These are phyloP conservation scores for Erigeron philadelphicus DNA, from an alignment of 140 eudicot species.

Conservation along the genomic window DNA sequence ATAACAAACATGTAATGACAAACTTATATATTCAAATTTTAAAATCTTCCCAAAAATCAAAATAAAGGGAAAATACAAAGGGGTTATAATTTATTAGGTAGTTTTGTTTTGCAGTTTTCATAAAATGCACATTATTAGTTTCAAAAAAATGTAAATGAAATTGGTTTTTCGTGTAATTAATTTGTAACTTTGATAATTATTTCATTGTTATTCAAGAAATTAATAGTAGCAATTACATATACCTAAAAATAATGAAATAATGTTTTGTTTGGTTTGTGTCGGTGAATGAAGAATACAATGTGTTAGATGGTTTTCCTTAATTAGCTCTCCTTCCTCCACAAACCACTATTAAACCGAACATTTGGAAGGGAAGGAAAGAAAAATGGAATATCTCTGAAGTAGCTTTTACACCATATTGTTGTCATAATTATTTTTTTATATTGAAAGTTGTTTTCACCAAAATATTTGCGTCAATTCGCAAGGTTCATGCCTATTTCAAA, in stretches of 20 bases:
- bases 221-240: not conserved
- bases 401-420: too few species aligned
- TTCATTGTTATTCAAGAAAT: not conserved
- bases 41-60: too few species aligned
- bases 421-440: too few species aligned
- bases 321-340: conserved; percentile 42
- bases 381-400: too few species aligned
- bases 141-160: conserved; percentile 29
- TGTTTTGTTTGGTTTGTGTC: conserved; percentile 23
- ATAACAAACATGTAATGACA: conserved; percentile 30
- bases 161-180: too few species aligned
- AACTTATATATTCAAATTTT: too few species aligned
- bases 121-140: conserved; percentile 23
- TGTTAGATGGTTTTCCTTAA: conserved; percentile 38
- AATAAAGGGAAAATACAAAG: conserved; percentile 10
- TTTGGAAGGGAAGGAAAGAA: conserved; percentile 39
- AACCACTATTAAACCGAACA: conserved; percentile 48
- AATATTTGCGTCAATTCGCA: too few species aligned
- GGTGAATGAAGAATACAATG: conserved; percentile 13
- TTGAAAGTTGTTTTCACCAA: too few species aligned
- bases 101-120: not conserved
- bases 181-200: too few species aligned
- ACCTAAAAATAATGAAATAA: not conserved
- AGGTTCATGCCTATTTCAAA: too few species aligned
- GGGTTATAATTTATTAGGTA: not conserved